Percentiles rank a stretch among this genome's conserved stretches.
phyloP scores from a whole-genome alignment of 805 yeast genomes.

The Brettanomyces anomalus region DNA sequence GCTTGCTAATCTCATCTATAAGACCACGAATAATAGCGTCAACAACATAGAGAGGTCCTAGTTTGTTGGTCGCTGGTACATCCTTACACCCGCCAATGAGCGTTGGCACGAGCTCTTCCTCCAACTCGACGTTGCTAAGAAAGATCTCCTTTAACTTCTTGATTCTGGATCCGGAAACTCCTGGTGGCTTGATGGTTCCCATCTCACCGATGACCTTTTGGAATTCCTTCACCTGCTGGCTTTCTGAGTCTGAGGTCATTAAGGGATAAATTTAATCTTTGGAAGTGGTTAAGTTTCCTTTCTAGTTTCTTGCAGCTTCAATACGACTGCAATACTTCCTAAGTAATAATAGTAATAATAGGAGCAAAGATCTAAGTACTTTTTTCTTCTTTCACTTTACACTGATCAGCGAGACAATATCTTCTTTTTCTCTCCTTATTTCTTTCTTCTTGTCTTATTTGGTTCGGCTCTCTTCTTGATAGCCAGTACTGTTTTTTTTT shows the following conservation, averaged over 20 bases:
- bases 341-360: too few species aligned
- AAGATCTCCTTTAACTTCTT: slow-evolving; percentile 77
- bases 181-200: slow-evolving; percentile 65
- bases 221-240: slow-evolving; percentile 30
- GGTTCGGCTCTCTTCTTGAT: too few species aligned
- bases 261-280: not conserved
- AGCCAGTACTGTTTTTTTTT: too few species aligned
- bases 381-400: too few species aligned
- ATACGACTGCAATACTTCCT: too few species aligned
- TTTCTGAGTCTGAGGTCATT: not conserved
- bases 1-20: slow-evolving; percentile 59
- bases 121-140: slow-evolving; percentile 45
- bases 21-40: slow-evolving; percentile 88
- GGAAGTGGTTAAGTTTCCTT: not conserved
- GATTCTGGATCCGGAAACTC: slow-evolving; percentile 94
- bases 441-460: too few species aligned
- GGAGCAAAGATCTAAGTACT: too few species aligned
- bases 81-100: slow-evolving; percentile 61
- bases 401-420: too few species aligned
- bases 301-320: not conserved
- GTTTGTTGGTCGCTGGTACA: slow-evolving; percentile 71
- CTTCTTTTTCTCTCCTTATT: too few species aligned
- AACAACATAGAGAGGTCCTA: slow-evolving; percentile 84
- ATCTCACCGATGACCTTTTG: slow-evolving; percentile 40
- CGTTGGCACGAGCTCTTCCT: slow-evolving; percentile 45